Evolutionary conservation across 1,139 yeast species (phyloP).

Genomic region (Pichia sp.): DNA sequence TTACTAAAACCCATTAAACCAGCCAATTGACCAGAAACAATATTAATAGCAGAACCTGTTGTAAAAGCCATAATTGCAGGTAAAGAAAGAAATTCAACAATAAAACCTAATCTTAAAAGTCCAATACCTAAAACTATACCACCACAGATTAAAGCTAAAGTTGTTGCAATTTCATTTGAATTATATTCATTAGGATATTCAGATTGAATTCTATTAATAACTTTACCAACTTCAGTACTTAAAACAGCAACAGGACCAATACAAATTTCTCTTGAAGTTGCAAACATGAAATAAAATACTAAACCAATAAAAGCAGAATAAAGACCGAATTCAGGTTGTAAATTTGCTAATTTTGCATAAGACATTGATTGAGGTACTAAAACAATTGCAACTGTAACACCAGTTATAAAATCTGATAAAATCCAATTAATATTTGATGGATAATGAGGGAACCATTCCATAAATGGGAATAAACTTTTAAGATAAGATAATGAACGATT

Average conservation of each 20-base stretch:
- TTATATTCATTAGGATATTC: constrained; percentile 35
- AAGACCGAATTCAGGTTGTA: constrained; percentile 77
- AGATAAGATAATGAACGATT: constrained; percentile 41
- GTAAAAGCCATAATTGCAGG: constrained; percentile 94
- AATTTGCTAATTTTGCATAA: constrained; percentile 79
- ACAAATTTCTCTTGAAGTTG: constrained; percentile 90
- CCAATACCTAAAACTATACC: constrained; percentile 79
- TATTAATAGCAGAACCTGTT: constrained; percentile 88
- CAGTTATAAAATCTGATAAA: constrained; percentile 79
- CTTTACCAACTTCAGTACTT: constrained; percentile 81
- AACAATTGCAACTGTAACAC: constrained; percentile 87
- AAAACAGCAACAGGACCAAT: constrained; percentile 97
- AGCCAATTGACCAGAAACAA: constrained; percentile 81
- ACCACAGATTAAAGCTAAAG: constrained; percentile 76
- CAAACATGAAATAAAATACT: constrained; percentile 81
- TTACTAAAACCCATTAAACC: constrained; percentile 69
- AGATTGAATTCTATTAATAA: constrained; percentile 56
- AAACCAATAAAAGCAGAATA: constrained; percentile 92
- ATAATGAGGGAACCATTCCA: constrained; percentile 77
- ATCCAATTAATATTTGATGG: constrained; percentile 59
- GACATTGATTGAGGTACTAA: constrained; percentile 95
- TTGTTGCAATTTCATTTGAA: constrained; percentile 70
- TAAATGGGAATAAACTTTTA: constrained; percentile 67
- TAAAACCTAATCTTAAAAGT: constrained; percentile 73
- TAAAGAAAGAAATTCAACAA: constrained; percentile 79